Evolutionary conservation across 305 asterid genomes (phyloP), one percentile per base, ranked within the genome.

Genomic region (Fraxinus xanthoxyloides): DNA sequence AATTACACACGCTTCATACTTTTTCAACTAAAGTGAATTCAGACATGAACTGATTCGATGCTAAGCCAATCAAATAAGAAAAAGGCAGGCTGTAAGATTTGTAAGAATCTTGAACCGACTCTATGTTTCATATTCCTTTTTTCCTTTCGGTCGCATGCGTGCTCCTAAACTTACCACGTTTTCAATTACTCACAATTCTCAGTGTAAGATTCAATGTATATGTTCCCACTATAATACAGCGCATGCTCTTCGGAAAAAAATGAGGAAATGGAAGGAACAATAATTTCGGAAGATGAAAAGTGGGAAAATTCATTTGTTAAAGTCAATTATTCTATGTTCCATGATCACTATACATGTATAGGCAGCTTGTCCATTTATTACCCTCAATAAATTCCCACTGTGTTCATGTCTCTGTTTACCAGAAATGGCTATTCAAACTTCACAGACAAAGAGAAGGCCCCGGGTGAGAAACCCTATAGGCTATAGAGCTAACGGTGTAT

Each of bases 111-210:
- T 51, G 73, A 48, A 6, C 19, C 17, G 35, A 75, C 36, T 61
- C 63, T 31, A 2, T 2, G 35, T 24, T 54, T 26, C 21, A 24
- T 9, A 75, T 65, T 38, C 75, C n/a, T n/a, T 17, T 79, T 23
- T 74, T 63, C 31, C 34, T 26, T 43, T 23, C 40, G 76, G 72
- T 28, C 75, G 54, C 23, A 67, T 67, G 74, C 48, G 63, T 86
- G 34, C 74, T 65, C 82, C 5, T 80, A n/a, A 56, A 78, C 74
- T 84, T 59, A 81, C 61, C 40, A 79, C 83, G 79, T 75, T 76
- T 80, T 35, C n/a, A 17, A 79, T 32, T 3, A 0, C 23, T 30
- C 17, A 54, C 10, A 67, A 67, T 10, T 35, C 34, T 35, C 34
- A 19, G 5, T 12, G 32, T 67, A 67, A 13, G 51, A 78, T 87